Percentiles rank a stretch among this genome's conserved stretches.
Evolutionary conservation across 495 filamentous ascomycete genomes (phyloP).

Genomic region (Penicillium pulvis): DNA sequence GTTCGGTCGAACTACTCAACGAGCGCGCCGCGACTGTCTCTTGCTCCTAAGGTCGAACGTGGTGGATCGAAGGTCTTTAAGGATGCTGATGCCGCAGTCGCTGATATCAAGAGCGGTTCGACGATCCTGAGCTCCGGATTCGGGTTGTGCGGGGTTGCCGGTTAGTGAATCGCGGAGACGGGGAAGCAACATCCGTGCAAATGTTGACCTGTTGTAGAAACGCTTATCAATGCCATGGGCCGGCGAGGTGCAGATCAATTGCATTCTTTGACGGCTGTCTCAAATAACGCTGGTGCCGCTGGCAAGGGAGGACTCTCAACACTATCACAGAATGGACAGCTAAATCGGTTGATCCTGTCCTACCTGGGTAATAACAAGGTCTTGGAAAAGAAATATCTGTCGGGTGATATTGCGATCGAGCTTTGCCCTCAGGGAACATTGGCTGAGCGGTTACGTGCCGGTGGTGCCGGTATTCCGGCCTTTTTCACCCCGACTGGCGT

Average conservation of each 20-base stretch:
- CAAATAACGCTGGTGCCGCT: constrained; percentile 88
- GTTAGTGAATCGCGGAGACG: constrained; percentile 19
- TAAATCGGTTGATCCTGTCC: constrained; percentile 80
- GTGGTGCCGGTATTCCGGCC: constrained; percentile 84
- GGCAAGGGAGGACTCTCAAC: constrained; percentile 74
- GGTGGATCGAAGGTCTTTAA: constrained; percentile 65
- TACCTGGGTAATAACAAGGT: constrained; percentile 91
- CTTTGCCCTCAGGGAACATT: constrained; percentile 88
- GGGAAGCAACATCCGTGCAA: not conserved
- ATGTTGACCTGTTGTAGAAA: constrained; percentile 48
- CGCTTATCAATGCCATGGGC: constrained; percentile 76
- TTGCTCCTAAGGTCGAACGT: constrained; percentile 38
- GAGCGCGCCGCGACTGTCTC: constrained; percentile 13
- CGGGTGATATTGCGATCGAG: constrained; percentile 80
- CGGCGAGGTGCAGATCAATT: constrained; percentile 66
- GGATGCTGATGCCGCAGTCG: constrained; percentile 71
- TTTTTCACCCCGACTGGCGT: constrained; percentile 89
- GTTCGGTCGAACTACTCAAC: constrained; percentile 28
- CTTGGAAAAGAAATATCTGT: constrained; percentile 82
- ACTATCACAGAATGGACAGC: constrained; percentile 74
- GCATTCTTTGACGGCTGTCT: constrained; percentile 78
- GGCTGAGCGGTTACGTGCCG: constrained; percentile 80
- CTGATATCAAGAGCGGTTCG: constrained; percentile 70
- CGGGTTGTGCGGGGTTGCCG: constrained; percentile 85
- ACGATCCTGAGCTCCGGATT: constrained; percentile 83